phyloP scores from a whole-genome alignment of 371 early-diverging fungal genomes.

The Homolaphlyctis polyrhiza region DNA sequence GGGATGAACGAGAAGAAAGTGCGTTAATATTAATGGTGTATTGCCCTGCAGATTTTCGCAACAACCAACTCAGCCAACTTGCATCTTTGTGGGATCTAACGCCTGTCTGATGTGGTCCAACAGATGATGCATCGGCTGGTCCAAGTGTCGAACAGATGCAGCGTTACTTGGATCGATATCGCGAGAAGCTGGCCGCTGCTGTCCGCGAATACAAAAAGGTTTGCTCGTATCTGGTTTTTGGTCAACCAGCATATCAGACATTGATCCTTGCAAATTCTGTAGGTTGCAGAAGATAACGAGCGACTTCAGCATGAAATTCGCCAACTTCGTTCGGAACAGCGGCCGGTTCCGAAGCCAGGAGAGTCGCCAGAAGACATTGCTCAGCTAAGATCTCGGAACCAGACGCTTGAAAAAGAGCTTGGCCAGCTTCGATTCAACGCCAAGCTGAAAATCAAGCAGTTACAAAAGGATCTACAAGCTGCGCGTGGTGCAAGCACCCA shows the following conservation, averaged over 20 bases:
- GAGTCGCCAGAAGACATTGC: slow-evolving; percentile 4
- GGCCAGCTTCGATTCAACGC: slow-evolving; percentile 4
- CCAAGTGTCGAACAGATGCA: background rate
- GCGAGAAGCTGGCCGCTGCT: slow-evolving; percentile 2
- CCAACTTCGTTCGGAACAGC: background rate
- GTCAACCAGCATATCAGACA: too few relatives aligned
- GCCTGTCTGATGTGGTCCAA: too few relatives aligned
- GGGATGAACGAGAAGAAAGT: background rate
- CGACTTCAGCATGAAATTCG: background rate
- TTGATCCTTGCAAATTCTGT: background rate
- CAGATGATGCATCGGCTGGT: too few relatives aligned
- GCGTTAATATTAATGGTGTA: background rate
- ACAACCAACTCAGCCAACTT: too few relatives aligned
- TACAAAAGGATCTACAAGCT: background rate
- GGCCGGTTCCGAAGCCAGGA: background rate
- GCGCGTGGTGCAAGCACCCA: background rate
- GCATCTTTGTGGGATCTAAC: too few relatives aligned
- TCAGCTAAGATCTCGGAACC: background rate
- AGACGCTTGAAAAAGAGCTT: slow-evolving; percentile 3
- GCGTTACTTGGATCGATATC: background rate
- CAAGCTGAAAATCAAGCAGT: slow-evolving; percentile 7
- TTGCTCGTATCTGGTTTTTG: too few relatives aligned
- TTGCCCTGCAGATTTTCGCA: too few relatives aligned
- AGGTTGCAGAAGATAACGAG: slow-evolving; percentile 1
- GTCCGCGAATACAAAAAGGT: slow-evolving; percentile 6